Conservation (phyloP, 345 rosid species). For the Mallotus nudiflorus region DNA sequence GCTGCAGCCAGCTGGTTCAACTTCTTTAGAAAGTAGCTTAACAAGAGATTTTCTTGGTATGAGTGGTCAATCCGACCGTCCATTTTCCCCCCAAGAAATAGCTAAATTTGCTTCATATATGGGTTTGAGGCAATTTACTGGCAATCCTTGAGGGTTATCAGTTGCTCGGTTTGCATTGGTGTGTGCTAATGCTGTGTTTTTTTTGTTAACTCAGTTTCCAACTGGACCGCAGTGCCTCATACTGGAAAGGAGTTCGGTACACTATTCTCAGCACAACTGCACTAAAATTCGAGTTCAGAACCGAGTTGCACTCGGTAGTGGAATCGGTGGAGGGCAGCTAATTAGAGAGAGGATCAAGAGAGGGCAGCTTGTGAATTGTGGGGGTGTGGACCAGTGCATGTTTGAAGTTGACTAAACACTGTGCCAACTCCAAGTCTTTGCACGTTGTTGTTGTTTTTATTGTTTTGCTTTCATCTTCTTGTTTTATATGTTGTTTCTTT, state of each 20-base stretch:
- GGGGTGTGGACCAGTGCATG: slow-evolving; percentile 31
- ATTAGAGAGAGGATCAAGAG: slow-evolving; percentile 7
- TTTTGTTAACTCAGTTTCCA: too few species aligned
- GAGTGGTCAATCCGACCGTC: slow-evolving; percentile 47
- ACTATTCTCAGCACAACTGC: too few species aligned
- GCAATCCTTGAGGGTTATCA: slow-evolving; percentile 14
- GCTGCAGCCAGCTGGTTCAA: slow-evolving; percentile 36
- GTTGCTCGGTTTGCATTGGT: too few species aligned
- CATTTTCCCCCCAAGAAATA: slow-evolving; percentile 61
- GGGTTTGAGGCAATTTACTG: slow-evolving; percentile 50
- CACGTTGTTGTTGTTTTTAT: slow-evolving; percentile 43
- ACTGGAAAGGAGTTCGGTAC: too few species aligned
- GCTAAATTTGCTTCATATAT: slow-evolving; percentile 68
- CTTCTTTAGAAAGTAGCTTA: slow-evolving; percentile 41
- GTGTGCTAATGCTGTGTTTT: too few species aligned
- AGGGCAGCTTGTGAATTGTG: slow-evolving; percentile 26
- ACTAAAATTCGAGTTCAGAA: not conserved
- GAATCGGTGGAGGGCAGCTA: not conserved
- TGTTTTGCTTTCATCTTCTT: slow-evolving; percentile 22
- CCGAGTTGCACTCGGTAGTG: not conserved
- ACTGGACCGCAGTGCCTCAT: too few species aligned
- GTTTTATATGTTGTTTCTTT: too few species aligned
- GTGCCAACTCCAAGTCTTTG: slow-evolving; percentile 41
- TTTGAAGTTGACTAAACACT: slow-evolving; percentile 44
- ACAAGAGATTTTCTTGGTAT: slow-evolving; percentile 88